phyloP scores from a whole-genome alignment of 305 asterid genomes.

The Fraxinus greggii region DNA sequence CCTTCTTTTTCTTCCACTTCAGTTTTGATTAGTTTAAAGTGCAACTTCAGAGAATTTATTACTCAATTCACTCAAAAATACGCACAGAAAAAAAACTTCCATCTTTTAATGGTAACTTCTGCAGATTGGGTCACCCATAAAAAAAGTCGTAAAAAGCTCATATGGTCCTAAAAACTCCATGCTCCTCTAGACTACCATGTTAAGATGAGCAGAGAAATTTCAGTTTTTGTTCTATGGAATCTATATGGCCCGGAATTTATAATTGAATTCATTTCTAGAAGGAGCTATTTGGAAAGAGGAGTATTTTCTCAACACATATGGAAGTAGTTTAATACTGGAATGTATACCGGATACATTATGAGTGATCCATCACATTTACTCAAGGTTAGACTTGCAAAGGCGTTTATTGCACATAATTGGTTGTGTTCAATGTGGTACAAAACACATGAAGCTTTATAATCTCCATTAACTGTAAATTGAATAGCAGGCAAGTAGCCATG shows the following conservation, averaged over 20 bases:
- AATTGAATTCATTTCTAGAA: neutral
- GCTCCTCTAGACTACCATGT: neutral
- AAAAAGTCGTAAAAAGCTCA: neutral
- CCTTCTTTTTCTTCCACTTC: neutral
- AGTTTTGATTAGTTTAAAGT: neutral
- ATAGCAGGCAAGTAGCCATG: neutral
- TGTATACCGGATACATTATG: neutral
- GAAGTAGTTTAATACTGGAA: neutral
- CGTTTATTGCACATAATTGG: neutral
- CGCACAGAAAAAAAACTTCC: neutral
- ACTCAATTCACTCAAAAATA: neutral
- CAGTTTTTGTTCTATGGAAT: neutral
- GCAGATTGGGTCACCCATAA: neutral
- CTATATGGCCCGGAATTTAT: neutral
- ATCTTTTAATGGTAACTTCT: neutral
- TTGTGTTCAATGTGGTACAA: neutral
- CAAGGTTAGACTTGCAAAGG: neutral
- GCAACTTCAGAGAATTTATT: neutral
- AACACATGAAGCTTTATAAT: neutral
- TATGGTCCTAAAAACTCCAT: neutral
- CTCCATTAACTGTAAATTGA: neutral
- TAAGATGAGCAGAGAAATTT: neutral
- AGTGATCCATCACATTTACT: neutral
- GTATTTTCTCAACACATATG: neutral
- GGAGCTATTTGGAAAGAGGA: neutral